Conservation (phyloP, 2,329 filamentous ascomycete species). For the Aspergillus sp. region DNA sequence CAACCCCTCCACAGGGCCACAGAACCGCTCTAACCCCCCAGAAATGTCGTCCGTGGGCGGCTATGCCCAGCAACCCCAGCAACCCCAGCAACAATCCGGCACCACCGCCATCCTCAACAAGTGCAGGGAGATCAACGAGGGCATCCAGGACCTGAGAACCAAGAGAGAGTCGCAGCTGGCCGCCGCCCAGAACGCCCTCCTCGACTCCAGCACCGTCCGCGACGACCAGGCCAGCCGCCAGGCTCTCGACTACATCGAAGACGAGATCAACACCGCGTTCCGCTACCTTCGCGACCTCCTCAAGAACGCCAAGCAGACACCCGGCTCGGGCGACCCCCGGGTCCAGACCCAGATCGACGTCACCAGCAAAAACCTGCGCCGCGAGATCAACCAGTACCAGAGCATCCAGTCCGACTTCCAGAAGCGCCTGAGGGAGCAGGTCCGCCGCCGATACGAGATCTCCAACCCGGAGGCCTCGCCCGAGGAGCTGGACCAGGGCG, state of each 20-base stretch:
- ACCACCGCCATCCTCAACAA: slow-evolving; percentile 76
- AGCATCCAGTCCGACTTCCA: slow-evolving; percentile 70
- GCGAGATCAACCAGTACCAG: slow-evolving; percentile 73
- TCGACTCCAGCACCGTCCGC: slow-evolving; percentile 64
- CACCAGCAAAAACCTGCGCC: slow-evolving; percentile 69
- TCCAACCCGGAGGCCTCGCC: slow-evolving; percentile 73
- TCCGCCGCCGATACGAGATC: slow-evolving; percentile 83
- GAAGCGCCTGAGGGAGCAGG: slow-evolving; percentile 70
- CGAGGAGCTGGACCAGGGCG: slow-evolving; percentile 65
- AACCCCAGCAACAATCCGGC: slow-evolving; percentile 38
- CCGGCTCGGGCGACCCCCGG: slow-evolving; percentile 61
- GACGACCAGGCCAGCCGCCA: slow-evolving; percentile 56
- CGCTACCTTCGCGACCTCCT: slow-evolving; percentile 69
- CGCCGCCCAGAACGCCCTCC: slow-evolving; percentile 61
- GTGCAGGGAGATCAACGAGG: slow-evolving; percentile 68
- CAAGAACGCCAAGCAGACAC: slow-evolving; percentile 71
- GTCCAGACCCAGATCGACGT: slow-evolving; percentile 74
- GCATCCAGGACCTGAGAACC: slow-evolving; percentile 63
- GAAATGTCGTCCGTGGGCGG: slow-evolving; percentile 34
- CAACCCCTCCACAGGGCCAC: neutral
- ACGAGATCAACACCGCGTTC: slow-evolving; percentile 76
- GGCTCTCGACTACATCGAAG: slow-evolving; percentile 62
- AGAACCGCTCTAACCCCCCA: slow-evolving; percentile 15
- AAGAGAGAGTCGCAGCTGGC: slow-evolving; percentile 38
- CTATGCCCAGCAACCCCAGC: slow-evolving; percentile 16